A percentile compares a stretch with the other conserved stretches of the same genome.
Conservation (phyloP, 352 stramenopile species). For the Pythium vanterpoolii region DNA sequence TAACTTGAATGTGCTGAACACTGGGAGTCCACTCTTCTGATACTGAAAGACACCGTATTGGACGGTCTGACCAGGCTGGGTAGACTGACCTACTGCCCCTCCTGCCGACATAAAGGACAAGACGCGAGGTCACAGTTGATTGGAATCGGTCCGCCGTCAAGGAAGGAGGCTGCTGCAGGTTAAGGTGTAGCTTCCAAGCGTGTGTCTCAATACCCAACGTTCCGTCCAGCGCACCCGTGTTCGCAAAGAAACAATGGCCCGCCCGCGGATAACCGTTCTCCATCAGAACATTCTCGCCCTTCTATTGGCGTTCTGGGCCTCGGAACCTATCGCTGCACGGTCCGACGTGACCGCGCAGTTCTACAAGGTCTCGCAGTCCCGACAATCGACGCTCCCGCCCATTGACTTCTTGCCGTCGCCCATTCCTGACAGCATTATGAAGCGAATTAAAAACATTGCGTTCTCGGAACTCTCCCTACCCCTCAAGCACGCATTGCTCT, state of each 20-base stretch:
- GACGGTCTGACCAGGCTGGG: background rate
- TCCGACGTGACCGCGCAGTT: constrained; percentile 19
- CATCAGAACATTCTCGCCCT: background rate
- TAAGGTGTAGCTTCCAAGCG: no score
- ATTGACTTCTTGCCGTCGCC: constrained; percentile 9
- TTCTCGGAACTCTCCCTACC: constrained; percentile 13
- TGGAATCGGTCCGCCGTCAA: no score
- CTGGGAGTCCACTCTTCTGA: constrained; percentile 1
- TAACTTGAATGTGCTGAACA: constrained; percentile 24
- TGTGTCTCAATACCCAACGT: background rate
- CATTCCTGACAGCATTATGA: constrained; percentile 4
- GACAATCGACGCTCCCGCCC: background rate
- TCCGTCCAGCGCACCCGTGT: background rate
- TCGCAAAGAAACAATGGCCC: background rate
- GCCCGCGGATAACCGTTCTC: background rate
- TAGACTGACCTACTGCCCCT: background rate
- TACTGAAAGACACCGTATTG: no score
- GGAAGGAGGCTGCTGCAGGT: no score
- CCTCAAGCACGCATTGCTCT: constrained; percentile 21
- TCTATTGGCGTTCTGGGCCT: background rate
- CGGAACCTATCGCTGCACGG: background rate
- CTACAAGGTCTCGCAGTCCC: constrained; percentile 19
- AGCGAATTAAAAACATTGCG: constrained; percentile 5
- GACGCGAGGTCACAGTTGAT: background rate
- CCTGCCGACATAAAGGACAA: constrained; percentile 2